phyloP scores from a whole-genome alignment of 495 filamentous ascomycete species.

The Hypoxylon crocopeplum region DNA sequence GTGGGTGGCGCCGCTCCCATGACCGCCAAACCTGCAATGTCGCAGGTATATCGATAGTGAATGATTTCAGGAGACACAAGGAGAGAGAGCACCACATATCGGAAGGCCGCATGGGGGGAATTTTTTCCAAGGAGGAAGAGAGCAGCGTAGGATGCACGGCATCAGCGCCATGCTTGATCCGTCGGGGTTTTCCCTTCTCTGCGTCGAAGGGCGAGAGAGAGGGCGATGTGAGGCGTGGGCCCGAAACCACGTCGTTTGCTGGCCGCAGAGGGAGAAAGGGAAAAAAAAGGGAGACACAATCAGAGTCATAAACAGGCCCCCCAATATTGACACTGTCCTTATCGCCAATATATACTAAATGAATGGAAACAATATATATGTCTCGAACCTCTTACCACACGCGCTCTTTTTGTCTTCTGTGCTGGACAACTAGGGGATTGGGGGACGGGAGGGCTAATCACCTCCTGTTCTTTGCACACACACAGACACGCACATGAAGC shows the following conservation, averaged over 20 bases:
- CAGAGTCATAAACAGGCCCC: no score
- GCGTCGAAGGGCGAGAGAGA: neutral
- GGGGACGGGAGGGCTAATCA: no score
- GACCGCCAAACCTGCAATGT: slow-evolving; percentile 6
- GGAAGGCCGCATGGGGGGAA: slow-evolving; percentile 19
- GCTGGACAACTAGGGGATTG: no score
- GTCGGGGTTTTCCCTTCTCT: slow-evolving; percentile 2
- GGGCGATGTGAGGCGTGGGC: neutral
- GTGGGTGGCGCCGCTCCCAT: slow-evolving; percentile 15
- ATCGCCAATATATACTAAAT: no score
- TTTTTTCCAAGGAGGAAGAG: neutral
- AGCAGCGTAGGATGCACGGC: neutral
- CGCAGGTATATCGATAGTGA: slow-evolving; percentile 10
- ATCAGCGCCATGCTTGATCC: slow-evolving; percentile 14
- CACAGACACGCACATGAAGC: no score
- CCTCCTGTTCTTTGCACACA: no score
- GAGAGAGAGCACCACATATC: slow-evolving; percentile 5
- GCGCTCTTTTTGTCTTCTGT: no score
- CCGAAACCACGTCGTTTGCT: neutral
- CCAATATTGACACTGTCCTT: no score
- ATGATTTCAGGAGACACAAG: neutral
- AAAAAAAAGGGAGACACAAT: no score
- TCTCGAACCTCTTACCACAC: no score
- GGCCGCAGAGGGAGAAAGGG: no score
- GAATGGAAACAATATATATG: no score